These are phyloP conservation scores for Pelargonium fulgidum DNA, from an alignment of 441 rosid species.

Conservation along the genomic window DNA sequence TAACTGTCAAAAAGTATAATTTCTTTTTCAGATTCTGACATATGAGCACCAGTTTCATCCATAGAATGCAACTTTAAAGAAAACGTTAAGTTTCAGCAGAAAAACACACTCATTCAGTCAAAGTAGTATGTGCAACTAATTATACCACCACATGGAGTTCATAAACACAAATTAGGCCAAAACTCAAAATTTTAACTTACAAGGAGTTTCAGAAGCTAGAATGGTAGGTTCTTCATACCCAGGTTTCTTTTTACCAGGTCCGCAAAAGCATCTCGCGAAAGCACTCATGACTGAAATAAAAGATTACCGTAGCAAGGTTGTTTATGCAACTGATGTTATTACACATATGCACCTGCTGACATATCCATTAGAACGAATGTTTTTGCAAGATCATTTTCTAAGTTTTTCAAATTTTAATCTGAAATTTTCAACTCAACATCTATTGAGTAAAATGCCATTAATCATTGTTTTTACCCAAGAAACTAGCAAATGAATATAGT, in stretches of 20 bases:
- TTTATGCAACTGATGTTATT: slow-evolving; percentile 7
- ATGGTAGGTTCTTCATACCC: slow-evolving; percentile 32
- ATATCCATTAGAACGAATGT: not conserved
- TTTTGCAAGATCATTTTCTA: not conserved
- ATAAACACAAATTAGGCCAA: not conserved
- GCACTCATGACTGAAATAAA: slow-evolving; percentile 34
- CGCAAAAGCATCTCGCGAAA: slow-evolving; percentile 41
- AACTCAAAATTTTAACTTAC: slow-evolving; percentile 33
- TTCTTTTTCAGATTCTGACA: not conserved
- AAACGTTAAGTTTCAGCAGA: too few relatives aligned
- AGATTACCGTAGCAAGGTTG: not conserved
- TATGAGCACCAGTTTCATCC: not conserved
- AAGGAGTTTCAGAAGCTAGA: slow-evolving; percentile 58
- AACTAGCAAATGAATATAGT: not conserved
- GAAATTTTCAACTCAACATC: not conserved
- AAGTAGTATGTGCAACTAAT: not conserved
- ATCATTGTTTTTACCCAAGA: not conserved
- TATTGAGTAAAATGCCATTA: not conserved
- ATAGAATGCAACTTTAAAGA: not conserved
- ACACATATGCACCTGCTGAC: not conserved
- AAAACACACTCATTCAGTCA: too few relatives aligned
- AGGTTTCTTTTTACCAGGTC: slow-evolving; percentile 20
- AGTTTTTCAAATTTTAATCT: not conserved
- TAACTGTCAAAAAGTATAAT: slow-evolving; percentile 31
- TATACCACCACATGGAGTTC: not conserved